phyloP scores from a whole-genome alignment of 202 grass and related monocot genomes.

The Eragrostis tef region DNA sequence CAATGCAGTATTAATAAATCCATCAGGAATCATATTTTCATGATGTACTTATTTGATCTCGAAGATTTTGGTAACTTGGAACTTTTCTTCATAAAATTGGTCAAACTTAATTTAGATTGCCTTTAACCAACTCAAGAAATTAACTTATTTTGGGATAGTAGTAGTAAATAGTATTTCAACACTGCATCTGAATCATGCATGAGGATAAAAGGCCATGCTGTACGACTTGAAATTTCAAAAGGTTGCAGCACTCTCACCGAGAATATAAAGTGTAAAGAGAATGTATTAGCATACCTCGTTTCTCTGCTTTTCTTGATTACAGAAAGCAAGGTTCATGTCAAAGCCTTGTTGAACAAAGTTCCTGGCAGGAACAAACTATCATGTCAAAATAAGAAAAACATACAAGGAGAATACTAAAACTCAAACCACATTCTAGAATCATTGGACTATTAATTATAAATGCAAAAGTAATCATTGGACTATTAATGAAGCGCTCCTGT shows the following conservation, averaged over 20 bases:
- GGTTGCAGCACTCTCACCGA: constrained; percentile 16
- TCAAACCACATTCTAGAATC: constrained; percentile 4
- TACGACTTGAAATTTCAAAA: constrained; percentile 27
- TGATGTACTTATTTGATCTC: no score
- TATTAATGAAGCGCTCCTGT: no score
- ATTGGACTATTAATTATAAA: constrained; percentile 21
- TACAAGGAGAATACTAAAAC: constrained; percentile 25
- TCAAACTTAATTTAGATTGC: no score
- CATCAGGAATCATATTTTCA: no score
- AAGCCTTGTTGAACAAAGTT: constrained; percentile 91
- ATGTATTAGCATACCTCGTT: constrained; percentile 64
- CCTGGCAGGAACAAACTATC: constrained; percentile 56
- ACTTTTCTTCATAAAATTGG: no score
- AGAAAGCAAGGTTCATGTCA: constrained; percentile 95
- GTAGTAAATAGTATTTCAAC: constrained; percentile 25
- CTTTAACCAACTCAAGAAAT: no score
- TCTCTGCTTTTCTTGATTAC: constrained; percentile 93
- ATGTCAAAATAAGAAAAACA: constrained; percentile 41
- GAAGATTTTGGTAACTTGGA: no score
- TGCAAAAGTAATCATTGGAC: constrained; percentile 12
- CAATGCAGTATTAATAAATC: no score
- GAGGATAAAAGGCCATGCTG: background rate
- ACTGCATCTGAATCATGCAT: constrained; percentile 19
- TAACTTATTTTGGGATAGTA: no score
- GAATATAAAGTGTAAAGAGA: background rate